A percentile compares a stretch with the other conserved stretches of the same genome.
phyloP scores from a whole-genome alignment of 768 basidiomycete species.

The Sporobolomyces pararoseus region DNA sequence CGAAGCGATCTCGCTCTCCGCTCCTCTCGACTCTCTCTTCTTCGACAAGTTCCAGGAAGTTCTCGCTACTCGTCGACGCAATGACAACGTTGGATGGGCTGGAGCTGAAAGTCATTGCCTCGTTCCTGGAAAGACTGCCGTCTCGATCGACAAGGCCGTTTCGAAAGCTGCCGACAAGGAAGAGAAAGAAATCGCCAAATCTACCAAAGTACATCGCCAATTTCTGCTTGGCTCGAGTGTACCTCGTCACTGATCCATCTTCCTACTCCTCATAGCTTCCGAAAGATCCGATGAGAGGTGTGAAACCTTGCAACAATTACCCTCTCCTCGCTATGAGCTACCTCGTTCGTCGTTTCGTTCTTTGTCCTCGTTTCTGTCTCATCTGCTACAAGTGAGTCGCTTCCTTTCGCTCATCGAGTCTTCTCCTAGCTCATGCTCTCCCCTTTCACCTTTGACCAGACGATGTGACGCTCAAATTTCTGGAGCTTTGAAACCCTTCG shows the following conservation, averaged over 20 bases:
- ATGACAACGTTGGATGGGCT: constrained; percentile 61
- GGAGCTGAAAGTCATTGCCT: constrained; percentile 60
- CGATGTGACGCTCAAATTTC: constrained; percentile 45
- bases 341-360: constrained; percentile 60
- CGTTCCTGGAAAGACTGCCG: constrained; percentile 53
- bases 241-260: too few species aligned
- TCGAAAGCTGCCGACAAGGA: constrained; percentile 52
- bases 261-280: constrained; percentile 44
- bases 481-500: constrained; percentile 68
- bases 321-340: constrained; percentile 64
- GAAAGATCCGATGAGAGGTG: constrained; percentile 53
- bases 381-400: constrained; percentile 58
- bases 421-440: not conserved
- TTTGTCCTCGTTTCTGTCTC: constrained; percentile 68
- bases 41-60: constrained; percentile 59
- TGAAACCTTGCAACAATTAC: constrained; percentile 55
- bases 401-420: not conserved
- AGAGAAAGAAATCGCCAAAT: constrained; percentile 47
- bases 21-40: constrained; percentile 61
- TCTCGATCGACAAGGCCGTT: constrained; percentile 47
- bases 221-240: too few species aligned
- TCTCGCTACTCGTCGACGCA: constrained; percentile 57
- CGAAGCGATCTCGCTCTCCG: constrained; percentile 63
- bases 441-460: not conserved
- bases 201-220: constrained; percentile 16